Evolutionary conservation across 176 grass and related monocot species (phyloP), one percentile per base, ranked within the genome.

Genomic region (Saccharum officinarum): DNA sequence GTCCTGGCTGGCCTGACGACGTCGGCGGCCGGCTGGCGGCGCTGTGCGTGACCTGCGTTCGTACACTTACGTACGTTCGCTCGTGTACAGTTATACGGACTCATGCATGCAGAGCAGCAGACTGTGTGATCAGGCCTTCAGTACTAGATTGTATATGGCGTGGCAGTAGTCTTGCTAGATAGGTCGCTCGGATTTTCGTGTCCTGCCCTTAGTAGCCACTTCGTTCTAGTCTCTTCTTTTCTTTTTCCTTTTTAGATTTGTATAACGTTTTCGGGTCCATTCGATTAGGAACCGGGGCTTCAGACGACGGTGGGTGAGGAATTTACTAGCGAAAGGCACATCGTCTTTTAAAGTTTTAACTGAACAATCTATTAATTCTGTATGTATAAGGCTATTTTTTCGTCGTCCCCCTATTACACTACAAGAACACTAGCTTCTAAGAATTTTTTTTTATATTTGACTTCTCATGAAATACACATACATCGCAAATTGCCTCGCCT

Each of bases 1-100:
- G 10, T 92, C 90, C 25, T 92, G 93, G 82, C 77, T 86, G 55
- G 44, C 55, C 73, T 94, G 84, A 88, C 49, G 14, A 6, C 31
- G 50, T 1, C 52, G 59, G 9, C n/a, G 74, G n/a, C 40, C 40
- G 3, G 65, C 37, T 22, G 71, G 12, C 38, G 71, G 23, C 49
- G 31, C 16, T 40, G 8, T 85, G 37, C 38, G 40, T 31, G 41
- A 25, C 39, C 28, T 12, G 15, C 60, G 17, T 57, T 7, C 7
- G 52, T 16, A 57, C 54, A 57, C 13, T 40, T 22, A 11, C 38
- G 28, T 40, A 14, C 20, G 2, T 39, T n/a, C 38, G 28, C 33
- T 46, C 33, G 76, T 20, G 45, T 55, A 57, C 26, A 79, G 22
- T 22, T 75, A 68, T 73, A 80, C 14, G 33, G 25, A 22, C n/a